Evolutionary conservation across 2,329 filamentous ascomycete genomes (phyloP), one percentile per base, ranked within the genome.

Genomic region (Gliomastix tumulicola): DNA sequence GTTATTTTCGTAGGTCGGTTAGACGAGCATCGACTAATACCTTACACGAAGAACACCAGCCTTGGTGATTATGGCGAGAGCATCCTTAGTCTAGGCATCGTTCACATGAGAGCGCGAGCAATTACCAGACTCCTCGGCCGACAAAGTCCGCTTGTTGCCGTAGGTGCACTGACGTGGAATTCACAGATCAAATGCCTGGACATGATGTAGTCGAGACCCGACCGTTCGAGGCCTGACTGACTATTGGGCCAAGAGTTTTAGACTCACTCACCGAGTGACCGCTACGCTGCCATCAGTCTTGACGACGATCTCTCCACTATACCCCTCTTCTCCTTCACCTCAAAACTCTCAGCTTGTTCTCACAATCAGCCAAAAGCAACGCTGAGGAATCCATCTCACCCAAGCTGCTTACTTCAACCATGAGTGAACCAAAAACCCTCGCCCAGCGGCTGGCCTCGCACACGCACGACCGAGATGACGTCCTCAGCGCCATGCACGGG

Each of bases 71-170:
- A 60, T 60, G 6, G 49, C 36, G 5, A 66, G 40, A 0, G 60
- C 35, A 7, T 41, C 45, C 1, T 41, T 36, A 0, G 58, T 63
- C 41, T 66, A 59, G 2, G 49, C 63, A 15, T 53, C 17, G 39
- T 63, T 65, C 36, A 63, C 46, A 23, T 61, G 49, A 11, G 42
- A 49, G 3, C 56, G 49, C 1, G 63, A 48, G 36, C 57, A 62
- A 28, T 55, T 57, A 6, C 60, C 59, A 1, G 35, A 35, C 2
- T 30, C 36, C 31, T 56, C 60, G 5, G 47, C 50, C 3, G 39
- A 32, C 4, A 39, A 42, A 0, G 51, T 37, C 33, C 39, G 48
- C 13, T 38, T 30, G 39, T 62, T 66, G 7, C 39, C 40, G n/a
- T 38, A 37, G 21, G 53, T 50, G 50, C 51, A 55, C 22, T 56